A percentile compares a stretch with the other conserved stretches of the same genome.
Conservation (phyloP, 2,329 filamentous ascomycete genomes). For the Beauveria caledonica region DNA sequence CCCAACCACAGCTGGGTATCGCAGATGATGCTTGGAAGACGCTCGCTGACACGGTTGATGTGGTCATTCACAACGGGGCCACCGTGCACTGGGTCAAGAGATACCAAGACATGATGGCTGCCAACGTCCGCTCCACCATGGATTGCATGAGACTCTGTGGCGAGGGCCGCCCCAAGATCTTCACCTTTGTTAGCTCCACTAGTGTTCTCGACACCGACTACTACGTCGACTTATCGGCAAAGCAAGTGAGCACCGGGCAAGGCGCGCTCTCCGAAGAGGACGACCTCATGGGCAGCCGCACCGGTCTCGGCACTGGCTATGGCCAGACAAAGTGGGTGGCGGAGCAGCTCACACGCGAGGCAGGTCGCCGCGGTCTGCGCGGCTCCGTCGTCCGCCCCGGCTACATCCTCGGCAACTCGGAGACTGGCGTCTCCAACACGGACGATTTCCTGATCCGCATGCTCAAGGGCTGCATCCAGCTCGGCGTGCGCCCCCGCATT, state of each 20-base stretch:
- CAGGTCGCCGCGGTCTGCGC: slow-evolving; percentile 65
- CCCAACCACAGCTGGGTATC: slow-evolving; percentile 65
- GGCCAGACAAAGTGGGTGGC: slow-evolving; percentile 83
- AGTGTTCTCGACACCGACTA: slow-evolving; percentile 74
- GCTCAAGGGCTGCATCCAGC: slow-evolving; percentile 79
- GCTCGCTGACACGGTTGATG: slow-evolving; percentile 59
- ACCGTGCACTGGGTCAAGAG: slow-evolving; percentile 72
- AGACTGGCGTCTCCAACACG: slow-evolving; percentile 63
- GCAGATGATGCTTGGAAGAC: slow-evolving; percentile 54
- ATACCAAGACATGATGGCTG: slow-evolving; percentile 61
- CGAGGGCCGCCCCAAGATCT: slow-evolving; percentile 67
- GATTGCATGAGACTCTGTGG: slow-evolving; percentile 68
- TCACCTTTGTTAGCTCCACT: slow-evolving; percentile 73
- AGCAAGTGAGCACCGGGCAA: slow-evolving; percentile 51
- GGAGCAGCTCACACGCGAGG: slow-evolving; percentile 64
- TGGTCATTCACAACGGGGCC: slow-evolving; percentile 76
- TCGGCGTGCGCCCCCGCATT: slow-evolving; percentile 65
- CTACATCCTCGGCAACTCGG: slow-evolving; percentile 70
- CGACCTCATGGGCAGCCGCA: slow-evolving; percentile 66
- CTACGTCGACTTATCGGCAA: slow-evolving; percentile 66
- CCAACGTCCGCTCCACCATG: slow-evolving; percentile 77
- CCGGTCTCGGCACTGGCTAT: slow-evolving; percentile 76
- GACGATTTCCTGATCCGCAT: slow-evolving; percentile 89
- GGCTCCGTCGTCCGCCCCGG: slow-evolving; percentile 75
- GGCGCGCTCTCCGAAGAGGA: slow-evolving; percentile 65